A percentile compares a stretch with the other conserved stretches of the same genome.
phyloP scores from a whole-genome alignment of 495 filamentous ascomycete genomes.

The Neurospora sp. region DNA sequence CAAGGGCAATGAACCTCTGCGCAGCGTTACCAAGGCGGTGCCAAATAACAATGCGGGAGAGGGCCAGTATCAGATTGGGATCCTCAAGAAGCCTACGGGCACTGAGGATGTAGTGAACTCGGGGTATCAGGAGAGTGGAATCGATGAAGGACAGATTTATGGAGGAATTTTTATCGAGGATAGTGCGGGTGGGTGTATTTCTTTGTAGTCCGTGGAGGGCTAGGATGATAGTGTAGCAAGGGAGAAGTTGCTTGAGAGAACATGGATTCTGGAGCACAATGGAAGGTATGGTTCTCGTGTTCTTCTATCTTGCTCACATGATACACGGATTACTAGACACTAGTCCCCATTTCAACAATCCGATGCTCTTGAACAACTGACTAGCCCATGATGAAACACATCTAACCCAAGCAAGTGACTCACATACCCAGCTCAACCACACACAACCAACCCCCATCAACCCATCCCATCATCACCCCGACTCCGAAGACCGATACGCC shows the following conservation, averaged over 20 bases:
- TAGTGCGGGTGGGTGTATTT: slow-evolving; percentile 33
- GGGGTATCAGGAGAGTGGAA: slow-evolving; percentile 39
- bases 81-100: slow-evolving; percentile 48
- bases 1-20: slow-evolving; percentile 33
- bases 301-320: not conserved
- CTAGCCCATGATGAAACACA: too few relatives aligned
- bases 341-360: not conserved
- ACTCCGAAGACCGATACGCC: slow-evolving; percentile 5
- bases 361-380: not conserved
- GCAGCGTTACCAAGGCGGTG: slow-evolving; percentile 35
- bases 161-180: slow-evolving; percentile 48
- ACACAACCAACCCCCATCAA: not conserved
- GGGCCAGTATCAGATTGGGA: slow-evolving; percentile 48
- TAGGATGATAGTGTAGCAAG: not conserved
- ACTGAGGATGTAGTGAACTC: slow-evolving; percentile 41
- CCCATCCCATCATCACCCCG: not conserved
- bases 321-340: not conserved
- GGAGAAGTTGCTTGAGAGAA: not conserved
- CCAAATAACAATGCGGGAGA: slow-evolving; percentile 42
- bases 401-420: not conserved
- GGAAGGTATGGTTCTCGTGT: not conserved
- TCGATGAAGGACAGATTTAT: slow-evolving; percentile 46
- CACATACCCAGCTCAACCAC: not conserved
- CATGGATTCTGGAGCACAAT: not conserved
- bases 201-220: slow-evolving; percentile 17